phyloP scores from a whole-genome alignment of 2,329 filamentous ascomycete species.

The Aspergillus aculeatus region DNA sequence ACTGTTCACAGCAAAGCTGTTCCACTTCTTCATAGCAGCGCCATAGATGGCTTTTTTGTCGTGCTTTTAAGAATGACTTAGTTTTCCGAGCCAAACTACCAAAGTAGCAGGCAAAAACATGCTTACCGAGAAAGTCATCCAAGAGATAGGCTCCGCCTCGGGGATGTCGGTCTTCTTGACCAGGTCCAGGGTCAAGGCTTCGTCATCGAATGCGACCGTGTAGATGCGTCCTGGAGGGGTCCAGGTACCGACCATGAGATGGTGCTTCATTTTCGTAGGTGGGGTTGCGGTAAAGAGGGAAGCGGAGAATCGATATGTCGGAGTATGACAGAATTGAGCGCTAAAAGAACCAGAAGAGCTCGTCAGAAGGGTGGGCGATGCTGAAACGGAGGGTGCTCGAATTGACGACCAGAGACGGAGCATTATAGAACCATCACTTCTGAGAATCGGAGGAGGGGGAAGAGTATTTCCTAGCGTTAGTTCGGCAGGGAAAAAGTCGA shows the following conservation, averaged over 20 bases:
- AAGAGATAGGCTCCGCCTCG: slow-evolving; percentile 82
- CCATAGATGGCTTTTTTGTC: slow-evolving; percentile 82
- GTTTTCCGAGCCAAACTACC: background rate
- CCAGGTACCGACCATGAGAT: slow-evolving; percentile 91
- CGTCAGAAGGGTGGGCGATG: background rate
- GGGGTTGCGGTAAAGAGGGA: background rate
- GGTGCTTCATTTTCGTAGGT: slow-evolving; percentile 68
- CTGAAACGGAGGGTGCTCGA: background rate
- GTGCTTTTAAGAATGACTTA: slow-evolving; percentile 55
- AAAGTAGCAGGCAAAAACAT: background rate
- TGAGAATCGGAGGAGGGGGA: background rate
- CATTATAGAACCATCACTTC: background rate
- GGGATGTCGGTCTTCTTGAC: slow-evolving; percentile 80
- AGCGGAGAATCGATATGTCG: background rate
- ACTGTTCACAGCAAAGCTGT: slow-evolving; percentile 72
- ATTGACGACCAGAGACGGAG: background rate
- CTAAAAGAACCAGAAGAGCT: background rate
- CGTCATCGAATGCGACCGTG: slow-evolving; percentile 83
- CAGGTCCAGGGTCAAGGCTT: slow-evolving; percentile 69
- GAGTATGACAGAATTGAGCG: background rate
- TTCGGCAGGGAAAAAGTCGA: background rate
- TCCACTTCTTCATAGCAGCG: slow-evolving; percentile 91
- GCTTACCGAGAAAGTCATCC: slow-evolving; percentile 86
- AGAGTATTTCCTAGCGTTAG: background rate
- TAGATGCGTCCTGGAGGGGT: slow-evolving; percentile 87